phyloP scores from a whole-genome alignment of 2,329 filamentous ascomycete genomes.

The Pyricularia sp. region DNA sequence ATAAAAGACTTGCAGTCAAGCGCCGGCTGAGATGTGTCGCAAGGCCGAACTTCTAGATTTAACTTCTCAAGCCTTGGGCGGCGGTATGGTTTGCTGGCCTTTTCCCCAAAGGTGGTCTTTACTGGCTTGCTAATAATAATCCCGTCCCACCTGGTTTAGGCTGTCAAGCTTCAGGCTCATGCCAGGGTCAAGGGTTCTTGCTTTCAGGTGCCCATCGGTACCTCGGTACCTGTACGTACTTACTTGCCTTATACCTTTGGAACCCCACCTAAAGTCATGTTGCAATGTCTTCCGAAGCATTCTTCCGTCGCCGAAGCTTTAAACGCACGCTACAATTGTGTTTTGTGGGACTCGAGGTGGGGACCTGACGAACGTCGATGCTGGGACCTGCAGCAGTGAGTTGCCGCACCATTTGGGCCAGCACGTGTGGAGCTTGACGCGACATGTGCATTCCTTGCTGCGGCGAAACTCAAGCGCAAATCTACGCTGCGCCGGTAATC shows the following conservation, averaged over 20 bases:
- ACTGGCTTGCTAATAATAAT: background rate
- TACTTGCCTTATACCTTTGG: background rate
- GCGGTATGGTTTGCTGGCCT: conserved; percentile 4
- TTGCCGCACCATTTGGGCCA: background rate
- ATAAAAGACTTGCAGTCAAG: background rate
- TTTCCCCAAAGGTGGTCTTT: background rate
- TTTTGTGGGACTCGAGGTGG: background rate
- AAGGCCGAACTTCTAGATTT: background rate
- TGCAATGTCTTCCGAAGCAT: background rate
- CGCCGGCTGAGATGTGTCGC: background rate
- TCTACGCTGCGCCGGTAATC: background rate
- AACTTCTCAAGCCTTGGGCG: background rate
- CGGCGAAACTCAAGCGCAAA: background rate
- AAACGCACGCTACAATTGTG: background rate
- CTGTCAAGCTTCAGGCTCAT: background rate
- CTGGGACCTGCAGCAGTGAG: background rate
- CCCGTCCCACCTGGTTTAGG: background rate
- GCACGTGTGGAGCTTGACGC: background rate
- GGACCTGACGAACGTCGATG: background rate
- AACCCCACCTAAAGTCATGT: background rate
- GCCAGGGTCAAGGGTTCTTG: background rate
- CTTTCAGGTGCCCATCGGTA: background rate
- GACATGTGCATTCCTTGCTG: background rate
- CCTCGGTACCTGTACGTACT: background rate
- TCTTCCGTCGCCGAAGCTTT: conserved; percentile 1